phyloP scores from a whole-genome alignment of 2,329 filamentous ascomycete species.

The Didymella keratinophila region DNA sequence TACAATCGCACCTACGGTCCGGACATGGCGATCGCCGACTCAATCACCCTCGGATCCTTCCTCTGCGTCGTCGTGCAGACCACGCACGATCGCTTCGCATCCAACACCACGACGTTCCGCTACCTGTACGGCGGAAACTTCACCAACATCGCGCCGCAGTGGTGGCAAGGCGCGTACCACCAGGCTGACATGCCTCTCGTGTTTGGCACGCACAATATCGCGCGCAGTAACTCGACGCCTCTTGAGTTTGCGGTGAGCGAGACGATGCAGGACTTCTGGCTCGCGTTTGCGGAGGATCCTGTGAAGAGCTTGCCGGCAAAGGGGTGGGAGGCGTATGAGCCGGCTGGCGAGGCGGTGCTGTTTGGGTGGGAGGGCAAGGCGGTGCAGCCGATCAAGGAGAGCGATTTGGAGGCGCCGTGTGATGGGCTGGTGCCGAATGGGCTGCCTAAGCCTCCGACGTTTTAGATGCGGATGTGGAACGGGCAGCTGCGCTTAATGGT shows the following conservation, averaged over 20 bases:
- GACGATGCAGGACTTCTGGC: conserved; percentile 50
- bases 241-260: conserved; percentile 45
- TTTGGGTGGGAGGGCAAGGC: conserved; percentile 30
- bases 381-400: conserved; percentile 30
- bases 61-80: conserved; percentile 44
- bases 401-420: conserved; percentile 33
- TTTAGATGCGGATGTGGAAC: background rate
- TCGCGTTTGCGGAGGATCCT: conserved; percentile 49
- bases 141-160: conserved; percentile 44
- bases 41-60: conserved; percentile 35
- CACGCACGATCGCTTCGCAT: conserved; percentile 34
- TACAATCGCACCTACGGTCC: conserved; percentile 45
- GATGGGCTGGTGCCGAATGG: conserved; percentile 22
- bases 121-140: conserved; percentile 51
- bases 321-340: conserved; percentile 47
- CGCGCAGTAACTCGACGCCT: conserved; percentile 33
- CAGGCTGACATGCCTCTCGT: conserved; percentile 46
- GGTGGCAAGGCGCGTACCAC: conserved; percentile 51
- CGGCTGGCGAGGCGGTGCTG: conserved; percentile 33
- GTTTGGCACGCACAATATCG: conserved; percentile 47
- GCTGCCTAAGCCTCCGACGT: conserved; percentile 14
- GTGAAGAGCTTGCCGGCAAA: conserved; percentile 36
- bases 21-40: conserved; percentile 26
- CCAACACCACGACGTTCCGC: conserved; percentile 44
- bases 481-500: too few relatives aligned